phyloP scores from a whole-genome alignment of 148 eudicot genomes.

The Spergularia marina region DNA sequence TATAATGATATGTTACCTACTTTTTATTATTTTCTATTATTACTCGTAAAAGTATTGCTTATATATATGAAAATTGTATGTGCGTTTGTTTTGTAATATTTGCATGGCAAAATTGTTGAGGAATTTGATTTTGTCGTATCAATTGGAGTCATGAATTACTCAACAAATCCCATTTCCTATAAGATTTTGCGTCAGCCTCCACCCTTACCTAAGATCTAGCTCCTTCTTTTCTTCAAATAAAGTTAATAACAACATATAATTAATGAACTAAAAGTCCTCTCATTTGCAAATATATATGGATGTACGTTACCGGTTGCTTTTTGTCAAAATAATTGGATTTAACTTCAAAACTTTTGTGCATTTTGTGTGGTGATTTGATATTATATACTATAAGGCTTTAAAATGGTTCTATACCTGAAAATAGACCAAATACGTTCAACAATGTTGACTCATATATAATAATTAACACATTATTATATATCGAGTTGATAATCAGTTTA shows the following conservation, averaged over 20 bases:
- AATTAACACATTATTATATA: too few relatives aligned
- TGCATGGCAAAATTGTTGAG: conserved; percentile 10
- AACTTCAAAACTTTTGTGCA: background rate
- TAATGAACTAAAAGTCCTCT: background rate
- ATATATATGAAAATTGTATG: background rate
- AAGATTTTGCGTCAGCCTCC: conserved; percentile 30
- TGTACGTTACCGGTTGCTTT: background rate
- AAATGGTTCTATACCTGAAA: background rate
- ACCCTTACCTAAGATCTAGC: conserved; percentile 5
- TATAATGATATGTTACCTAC: conserved; percentile 11
- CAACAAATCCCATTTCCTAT: conserved; percentile 30
- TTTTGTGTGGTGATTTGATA: too few relatives aligned
- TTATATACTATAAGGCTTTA: too few relatives aligned
- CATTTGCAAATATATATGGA: background rate
- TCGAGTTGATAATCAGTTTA: too few relatives aligned
- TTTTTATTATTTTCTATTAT: background rate
- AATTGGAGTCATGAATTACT: conserved; percentile 22
- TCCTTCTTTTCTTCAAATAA: background rate
- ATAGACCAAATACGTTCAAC: too few relatives aligned
- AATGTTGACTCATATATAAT: too few relatives aligned
- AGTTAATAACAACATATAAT: background rate
- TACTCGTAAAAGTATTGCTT: conserved; percentile 4
- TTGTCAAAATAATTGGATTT: background rate
- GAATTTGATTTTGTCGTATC: conserved; percentile 24
- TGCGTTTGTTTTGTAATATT: conserved; percentile 20